Base-by-base conservation (phyloP, 352 stramenopile genomes). In the Stramenopiles sp. region DNA sequence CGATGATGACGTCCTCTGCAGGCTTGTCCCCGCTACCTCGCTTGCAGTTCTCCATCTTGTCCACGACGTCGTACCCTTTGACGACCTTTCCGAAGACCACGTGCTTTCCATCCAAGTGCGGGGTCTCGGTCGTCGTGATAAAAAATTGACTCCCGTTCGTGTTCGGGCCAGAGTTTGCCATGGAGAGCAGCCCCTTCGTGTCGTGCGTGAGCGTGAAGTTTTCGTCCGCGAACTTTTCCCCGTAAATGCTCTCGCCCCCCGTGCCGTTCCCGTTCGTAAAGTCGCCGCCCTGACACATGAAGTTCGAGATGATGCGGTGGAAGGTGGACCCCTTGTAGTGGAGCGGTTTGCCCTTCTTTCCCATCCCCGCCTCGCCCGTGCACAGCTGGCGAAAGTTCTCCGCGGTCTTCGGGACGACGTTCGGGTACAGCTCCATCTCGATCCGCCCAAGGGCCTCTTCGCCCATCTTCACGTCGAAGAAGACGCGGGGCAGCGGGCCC, bases 361-460 rank as follows among this genome's bases (percentile, higher is more conserved):
- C 87, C 69, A 87, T 85, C 77, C 93, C 92, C 83, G 96, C 89
- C 83, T 99, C 96, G 77, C 96, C 96, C 37, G 94, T 99, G 81
- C 94, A 99, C 32, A 99, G 80, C 37, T 87, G 90, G 74, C 93
- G 85, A 85, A 99, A 99, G 84, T 99, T 99, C 82, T 98, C 94
- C 0, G 88, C 94, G 0, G 95, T 99, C 79, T 94, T 93, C 0
- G 95, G 95, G 32, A 90, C 89, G 34, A 98, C 85, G 81, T 99
- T 94, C 77, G 94, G 87, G 81, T 88, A 93, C 37, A 99, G 82
- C 83, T 98, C 91, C 82, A 99, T 97, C 25, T 53, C 43, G 36
- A 90, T 79, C 2, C 78, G 77, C 34, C 84, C 85, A 34, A 89
- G 76, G 63, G 80, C 69, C 76, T 88, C 79, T 1, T 88, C 85